Base-by-base conservation (phyloP, 176 grass and related monocot genomes). In the Bothriochloa decipiens region DNA sequence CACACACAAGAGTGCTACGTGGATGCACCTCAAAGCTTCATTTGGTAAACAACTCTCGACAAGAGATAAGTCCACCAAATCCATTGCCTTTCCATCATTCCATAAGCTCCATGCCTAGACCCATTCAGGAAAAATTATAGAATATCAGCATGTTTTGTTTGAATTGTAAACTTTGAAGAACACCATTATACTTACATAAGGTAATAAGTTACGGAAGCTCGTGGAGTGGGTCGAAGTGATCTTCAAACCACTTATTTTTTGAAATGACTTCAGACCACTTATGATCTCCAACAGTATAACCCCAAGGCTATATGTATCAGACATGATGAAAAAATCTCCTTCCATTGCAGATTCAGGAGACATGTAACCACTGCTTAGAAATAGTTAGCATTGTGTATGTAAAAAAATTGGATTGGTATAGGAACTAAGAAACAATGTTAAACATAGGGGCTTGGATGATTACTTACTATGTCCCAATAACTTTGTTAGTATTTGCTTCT, bases 291-390 rank as follows among this genome's bases (percentile, higher is more conserved):
- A 73, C 32, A 94, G 28, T 17, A 94, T 20, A 11, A 89, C 81
- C 37, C 92, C 89, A 13, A 80, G 85, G 45, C 89, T 91, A 9
- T 86, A 94, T 0, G 82, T 85, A 14, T 91, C 89, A 0, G 89
- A 94, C 72, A 87, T 94, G 23, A 87, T 75, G 18, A 89, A 94
- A 64, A 94, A 87, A 2, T 10, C 25, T 0, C 92, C 92, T 3
- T 87, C 72, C 89, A 94, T 91, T 26, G 84, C 92, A 82, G 91
- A 94, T 82, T 94, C 89, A 22, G 92, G 92, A 28, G 92, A 78
- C 84, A 91, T 91, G 58, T 94, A 91, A 15, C 92, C 86, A 0
- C 89, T 94, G 61, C 3, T 35, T 53, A 6, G 25, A 8, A 63
- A 4, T 47, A 65, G 46, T 55, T 55, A 22, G 52, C 6, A 20